Conservation (phyloP, 345 rosid species). For the Melaleuca quinquenervia region DNA sequence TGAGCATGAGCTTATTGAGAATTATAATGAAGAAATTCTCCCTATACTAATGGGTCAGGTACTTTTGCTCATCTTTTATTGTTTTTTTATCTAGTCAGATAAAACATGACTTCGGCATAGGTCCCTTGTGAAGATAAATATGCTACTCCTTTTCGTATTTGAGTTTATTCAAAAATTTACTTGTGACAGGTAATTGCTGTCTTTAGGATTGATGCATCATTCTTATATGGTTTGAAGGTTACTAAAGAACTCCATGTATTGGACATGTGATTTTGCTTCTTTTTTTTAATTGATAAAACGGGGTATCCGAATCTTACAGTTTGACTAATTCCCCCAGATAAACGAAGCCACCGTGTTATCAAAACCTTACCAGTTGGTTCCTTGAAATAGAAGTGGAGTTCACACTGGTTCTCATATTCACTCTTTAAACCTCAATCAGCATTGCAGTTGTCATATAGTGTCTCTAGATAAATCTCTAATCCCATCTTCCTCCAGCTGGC, state of each 20-base stretch:
- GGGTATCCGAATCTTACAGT: neutral
- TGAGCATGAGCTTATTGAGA: neutral
- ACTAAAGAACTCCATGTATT: neutral
- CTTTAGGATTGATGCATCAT: neutral
- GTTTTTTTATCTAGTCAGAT: neutral
- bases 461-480: neutral
- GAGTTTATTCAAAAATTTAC: neutral
- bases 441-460: neutral
- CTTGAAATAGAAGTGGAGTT: neutral
- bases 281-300: neutral
- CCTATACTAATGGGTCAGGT: neutral
- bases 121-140: neutral
- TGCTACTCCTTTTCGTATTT: neutral
- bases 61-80: neutral
- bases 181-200: neutral
- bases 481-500: neutral
- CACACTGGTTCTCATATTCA: neutral
- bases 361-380: neutral
- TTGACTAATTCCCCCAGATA: neutral
- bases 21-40: neutral
- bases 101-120: neutral
- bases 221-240: neutral
- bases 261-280: neutral
- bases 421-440: neutral
- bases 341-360: neutral